Percentiles rank a stretch among this genome's conserved stretches.
Conservation (phyloP, 495 filamentous ascomycete genomes). For the Pseudoneurospora amorphoporcata region DNA sequence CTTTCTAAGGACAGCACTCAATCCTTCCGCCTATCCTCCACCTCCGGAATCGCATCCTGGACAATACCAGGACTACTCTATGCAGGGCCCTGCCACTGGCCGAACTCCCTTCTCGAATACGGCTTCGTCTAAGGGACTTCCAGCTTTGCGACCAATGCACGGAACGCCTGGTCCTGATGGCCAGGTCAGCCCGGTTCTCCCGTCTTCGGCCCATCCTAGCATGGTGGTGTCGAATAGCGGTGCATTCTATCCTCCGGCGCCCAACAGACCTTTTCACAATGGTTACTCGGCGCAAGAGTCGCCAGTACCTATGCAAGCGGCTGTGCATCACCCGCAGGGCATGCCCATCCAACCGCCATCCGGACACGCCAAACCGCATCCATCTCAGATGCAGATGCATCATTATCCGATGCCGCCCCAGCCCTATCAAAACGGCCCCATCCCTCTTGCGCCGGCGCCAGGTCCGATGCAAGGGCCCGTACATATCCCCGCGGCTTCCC, state of each 20-base stretch:
- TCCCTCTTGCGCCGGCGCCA: neutral
- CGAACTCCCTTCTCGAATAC: slow-evolving; percentile 19
- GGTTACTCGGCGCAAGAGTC: slow-evolving; percentile 26
- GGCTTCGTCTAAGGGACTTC: slow-evolving; percentile 19
- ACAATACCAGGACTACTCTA: neutral
- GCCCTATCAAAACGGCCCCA: slow-evolving; percentile 5
- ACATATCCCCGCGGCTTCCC: neutral
- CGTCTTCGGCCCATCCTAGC: slow-evolving; percentile 7
- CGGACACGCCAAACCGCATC: slow-evolving; percentile 1
- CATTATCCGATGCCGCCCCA: slow-evolving; percentile 14
- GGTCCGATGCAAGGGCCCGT: neutral
- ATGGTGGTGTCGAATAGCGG: slow-evolving; percentile 31
- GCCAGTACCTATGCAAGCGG: neutral
- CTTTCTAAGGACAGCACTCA: slow-evolving; percentile 35
- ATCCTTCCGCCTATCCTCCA: slow-evolving; percentile 15
- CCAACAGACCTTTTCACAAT: slow-evolving; percentile 32
- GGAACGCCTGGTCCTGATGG: slow-evolving; percentile 15
- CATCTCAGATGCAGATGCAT: slow-evolving; percentile 3
- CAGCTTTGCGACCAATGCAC: slow-evolving; percentile 33
- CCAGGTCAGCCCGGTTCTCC: slow-evolving; percentile 14
- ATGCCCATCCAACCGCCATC: slow-evolving; percentile 2
- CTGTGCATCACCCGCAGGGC: slow-evolving; percentile 7
- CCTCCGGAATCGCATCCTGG: neutral
- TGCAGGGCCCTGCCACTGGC: neutral
- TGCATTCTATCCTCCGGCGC: slow-evolving; percentile 24